A percentile compares a stretch with the other conserved stretches of the same genome.
phyloP scores from a whole-genome alignment of 2,329 filamentous ascomycete genomes.

The Sporothrix globosa region DNA sequence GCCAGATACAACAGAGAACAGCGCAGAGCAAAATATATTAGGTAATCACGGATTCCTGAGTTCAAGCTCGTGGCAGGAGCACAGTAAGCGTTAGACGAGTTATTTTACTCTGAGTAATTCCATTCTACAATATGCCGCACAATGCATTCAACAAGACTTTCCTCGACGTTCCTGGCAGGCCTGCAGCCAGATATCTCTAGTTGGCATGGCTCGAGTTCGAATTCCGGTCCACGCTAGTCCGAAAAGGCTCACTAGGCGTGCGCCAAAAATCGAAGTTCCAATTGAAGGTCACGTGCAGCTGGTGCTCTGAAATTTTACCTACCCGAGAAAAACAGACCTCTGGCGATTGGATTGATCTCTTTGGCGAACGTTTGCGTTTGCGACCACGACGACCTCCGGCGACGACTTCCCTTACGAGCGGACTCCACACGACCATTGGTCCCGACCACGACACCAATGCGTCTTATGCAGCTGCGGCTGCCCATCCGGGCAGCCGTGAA shows the following conservation, averaged over 20 bases:
- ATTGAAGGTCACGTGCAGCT: conserved; percentile 22
- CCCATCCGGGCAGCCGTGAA: conserved; percentile 49
- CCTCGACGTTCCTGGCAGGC: background rate
- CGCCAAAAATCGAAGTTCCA: background rate
- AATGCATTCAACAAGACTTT: background rate
- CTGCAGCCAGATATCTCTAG: no score
- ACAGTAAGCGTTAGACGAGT: no score
- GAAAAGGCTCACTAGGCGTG: background rate
- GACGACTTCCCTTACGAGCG: background rate
- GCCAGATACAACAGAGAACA: background rate
- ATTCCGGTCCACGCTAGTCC: conserved; percentile 12
- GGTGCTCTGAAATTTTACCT: conserved; percentile 19
- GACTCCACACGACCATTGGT: background rate
- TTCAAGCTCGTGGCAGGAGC: background rate
- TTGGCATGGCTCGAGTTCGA: background rate
- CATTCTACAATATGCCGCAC: background rate
- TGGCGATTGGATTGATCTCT: background rate
- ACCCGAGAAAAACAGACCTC: conserved; percentile 19
- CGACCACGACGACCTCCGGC: conserved; percentile 17
- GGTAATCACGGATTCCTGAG: background rate
- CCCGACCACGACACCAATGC: conserved; percentile 44
- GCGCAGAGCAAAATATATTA: background rate
- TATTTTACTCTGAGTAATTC: background rate
- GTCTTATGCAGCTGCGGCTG: conserved; percentile 53
- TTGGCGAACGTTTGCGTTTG: background rate